Evolutionary conservation across 257 asterid species (phyloP), one percentile per base, ranked within the genome.

Genomic region (Nicotiana undulata): DNA sequence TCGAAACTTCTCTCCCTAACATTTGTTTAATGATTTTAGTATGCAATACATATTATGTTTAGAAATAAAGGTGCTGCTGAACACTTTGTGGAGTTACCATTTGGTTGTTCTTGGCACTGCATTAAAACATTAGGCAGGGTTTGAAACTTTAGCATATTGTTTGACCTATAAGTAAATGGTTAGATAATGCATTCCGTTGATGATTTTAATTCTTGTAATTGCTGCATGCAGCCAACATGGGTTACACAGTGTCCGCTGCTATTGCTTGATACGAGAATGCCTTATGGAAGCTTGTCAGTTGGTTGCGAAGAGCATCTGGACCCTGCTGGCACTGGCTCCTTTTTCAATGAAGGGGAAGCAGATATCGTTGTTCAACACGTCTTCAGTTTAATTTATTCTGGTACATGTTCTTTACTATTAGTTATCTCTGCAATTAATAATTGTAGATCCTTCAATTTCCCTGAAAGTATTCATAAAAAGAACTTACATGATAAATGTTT

Each of bases 261-360:
- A 82, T 88, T 95, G 91, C 98, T 95, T 28, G 99, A 95, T 86
- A 95, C 99, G 46, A 90, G 99, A 85, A 87, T 89, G 98, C 96
- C 97, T 29, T 92, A 90, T 79, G 99, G 99, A 85, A 95, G 99
- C 87, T 88, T 95, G 78, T 93, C 97, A 56, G 85, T 90, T 76
- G 98, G 96, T 81, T 95, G 99, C 85, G 98, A 95, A 83, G 99
- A 95, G 91, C 93, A 93, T 82, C 80, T 95, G 82, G 99, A 95
- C 85, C 99, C 98, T 86, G 93, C 97, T 83, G 99, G 99, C 84
- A 95, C 99, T 22, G 99, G 99, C 85, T 95, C 99, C 82, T 91
- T 91, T 88, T 93, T 87, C 94, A 95, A 95, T 61, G 98, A 93
- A 85, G 98, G 99, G 83, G 99, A 95, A 86, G 98, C 98, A 56